phyloP scores from a whole-genome alignment of 148 eudicot genomes.

The Beta vulgaris region DNA sequence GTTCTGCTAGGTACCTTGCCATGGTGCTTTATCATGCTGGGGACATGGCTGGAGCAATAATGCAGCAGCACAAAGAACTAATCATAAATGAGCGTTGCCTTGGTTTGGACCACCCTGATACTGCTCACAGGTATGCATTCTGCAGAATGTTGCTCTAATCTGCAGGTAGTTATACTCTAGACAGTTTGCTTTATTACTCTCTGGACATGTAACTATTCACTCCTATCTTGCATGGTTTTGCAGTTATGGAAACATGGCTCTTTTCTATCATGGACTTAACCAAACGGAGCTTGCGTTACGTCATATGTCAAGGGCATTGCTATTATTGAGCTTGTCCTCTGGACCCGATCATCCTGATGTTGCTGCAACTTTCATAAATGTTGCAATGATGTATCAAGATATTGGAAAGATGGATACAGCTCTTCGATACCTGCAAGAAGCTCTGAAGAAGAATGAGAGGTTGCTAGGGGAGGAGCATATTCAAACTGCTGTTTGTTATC shows the following conservation, averaged over 20 bases:
- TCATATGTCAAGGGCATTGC: conserved; percentile 93
- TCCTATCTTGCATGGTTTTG: conserved; percentile 16
- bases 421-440: conserved; percentile 95
- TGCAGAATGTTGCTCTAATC: neutral
- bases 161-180: neutral
- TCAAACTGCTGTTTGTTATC: conserved; percentile 97
- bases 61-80: conserved; percentile 98
- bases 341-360: conserved; percentile 99
- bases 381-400: conserved; percentile 99
- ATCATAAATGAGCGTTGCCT: conserved; percentile 98
- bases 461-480: conserved; percentile 94
- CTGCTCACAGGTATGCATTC: conserved; percentile 79
- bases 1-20: conserved; percentile 71
- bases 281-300: conserved; percentile 91
- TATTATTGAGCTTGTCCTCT: conserved; percentile 79
- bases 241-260: conserved; percentile 99
- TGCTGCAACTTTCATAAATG: conserved; percentile 92
- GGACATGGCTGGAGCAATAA: conserved; percentile 95
- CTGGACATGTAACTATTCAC: neutral
- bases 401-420: conserved; percentile 87
- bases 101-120: conserved; percentile 96
- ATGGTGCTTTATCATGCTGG: conserved; percentile 99
- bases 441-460: conserved; percentile 85
- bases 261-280: conserved; percentile 93
- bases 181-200: neutral